Conservation (phyloP, 2,329 filamentous ascomycete species). For the Canariomyces notabilis region DNA sequence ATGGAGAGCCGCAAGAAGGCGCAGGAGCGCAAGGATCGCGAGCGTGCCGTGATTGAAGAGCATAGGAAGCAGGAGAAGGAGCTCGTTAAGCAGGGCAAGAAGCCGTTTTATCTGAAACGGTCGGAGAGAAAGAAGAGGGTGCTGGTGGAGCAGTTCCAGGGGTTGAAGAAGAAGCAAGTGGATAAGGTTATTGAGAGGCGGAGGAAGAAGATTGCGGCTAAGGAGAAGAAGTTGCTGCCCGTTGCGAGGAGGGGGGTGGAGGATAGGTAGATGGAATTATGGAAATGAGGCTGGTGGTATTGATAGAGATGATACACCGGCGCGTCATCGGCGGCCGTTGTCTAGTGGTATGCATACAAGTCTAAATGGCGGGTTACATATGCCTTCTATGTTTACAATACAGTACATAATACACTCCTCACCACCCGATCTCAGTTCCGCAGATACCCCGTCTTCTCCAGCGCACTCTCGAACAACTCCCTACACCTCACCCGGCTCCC, state of each 20-base stretch:
- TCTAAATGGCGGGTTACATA: conserved; percentile 1
- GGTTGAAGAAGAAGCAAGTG: conserved; percentile 79
- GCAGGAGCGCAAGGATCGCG: conserved; percentile 62
- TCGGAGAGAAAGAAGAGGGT: conserved; percentile 85
- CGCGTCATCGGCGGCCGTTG: not conserved
- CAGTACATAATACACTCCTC: not conserved
- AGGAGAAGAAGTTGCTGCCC: conserved; percentile 76
- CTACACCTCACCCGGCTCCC: conserved; percentile 78
- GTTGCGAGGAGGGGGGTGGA: conserved; percentile 41
- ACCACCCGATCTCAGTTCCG: not conserved
- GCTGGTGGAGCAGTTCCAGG: conserved; percentile 71
- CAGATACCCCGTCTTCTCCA: conserved; percentile 34
- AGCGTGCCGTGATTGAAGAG: conserved; percentile 63
- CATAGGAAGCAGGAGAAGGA: conserved; percentile 82
- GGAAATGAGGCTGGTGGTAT: not conserved
- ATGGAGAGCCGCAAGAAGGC: conserved; percentile 76
- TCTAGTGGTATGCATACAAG: not conserved
- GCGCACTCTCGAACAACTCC: conserved; percentile 65
- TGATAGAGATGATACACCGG: not conserved
- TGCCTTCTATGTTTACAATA: conserved; percentile 6
- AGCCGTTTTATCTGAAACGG: conserved; percentile 89
- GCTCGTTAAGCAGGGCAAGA: conserved; percentile 80
- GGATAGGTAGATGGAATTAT: conserved; percentile 27
- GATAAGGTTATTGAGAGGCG: conserved; percentile 80
- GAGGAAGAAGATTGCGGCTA: conserved; percentile 81